Base-by-base conservation (phyloP, 176 grass and related monocot genomes). In the Aegilops speltoides region DNA sequence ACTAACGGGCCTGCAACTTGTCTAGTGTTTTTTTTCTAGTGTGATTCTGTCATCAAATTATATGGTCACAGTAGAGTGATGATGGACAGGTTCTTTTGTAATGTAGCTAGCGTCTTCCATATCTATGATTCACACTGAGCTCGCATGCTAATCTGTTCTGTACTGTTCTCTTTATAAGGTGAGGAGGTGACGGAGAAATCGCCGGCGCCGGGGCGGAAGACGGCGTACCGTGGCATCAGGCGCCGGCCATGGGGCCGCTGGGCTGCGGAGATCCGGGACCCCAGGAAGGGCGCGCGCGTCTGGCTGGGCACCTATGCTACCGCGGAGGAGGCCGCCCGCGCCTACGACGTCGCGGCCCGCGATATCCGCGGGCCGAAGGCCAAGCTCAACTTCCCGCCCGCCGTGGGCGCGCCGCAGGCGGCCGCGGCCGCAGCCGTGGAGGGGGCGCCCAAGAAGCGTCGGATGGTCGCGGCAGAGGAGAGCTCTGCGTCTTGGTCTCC, bases 201-300 rank as follows among this genome's bases (percentile, higher is more conserved):
- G n/a, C 89, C 64, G 76, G 68, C 81, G 61, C 87, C 89, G 20
- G 86, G 88, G 23, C 60, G 88, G 74, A 90, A 89, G 90, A 94
- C 73, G 71, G 84, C 78, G 74, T 97, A 94, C 82, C 88, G 95
- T 1, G 95, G 95, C 4, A 94, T 97, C 66, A 62, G 95, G 56
- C 86, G 92, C 20, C 92, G 95, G 2, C 95, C 95, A 0, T 94
- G 92, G 95, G 95, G 95, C 28, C 91, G 91, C 10, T 97, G 90
- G 90, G 95, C 95, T n/a, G 95, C 95, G 85, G 95, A 97, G 92
- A 97, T 97, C 84, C 90, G 95, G 10, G 95, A 97, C 90, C 95
- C 95, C 23, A 73, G 88, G 25, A 97, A 92, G 78, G 93, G 92
- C 85, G 86, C 87, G 12, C 90, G 95, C 77, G 92, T 97, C 14